A percentile compares a stretch with the other conserved stretches of the same genome.
Conservation (phyloP, 179 eudicot genomes). For the Sideroxylon spinosum region DNA sequence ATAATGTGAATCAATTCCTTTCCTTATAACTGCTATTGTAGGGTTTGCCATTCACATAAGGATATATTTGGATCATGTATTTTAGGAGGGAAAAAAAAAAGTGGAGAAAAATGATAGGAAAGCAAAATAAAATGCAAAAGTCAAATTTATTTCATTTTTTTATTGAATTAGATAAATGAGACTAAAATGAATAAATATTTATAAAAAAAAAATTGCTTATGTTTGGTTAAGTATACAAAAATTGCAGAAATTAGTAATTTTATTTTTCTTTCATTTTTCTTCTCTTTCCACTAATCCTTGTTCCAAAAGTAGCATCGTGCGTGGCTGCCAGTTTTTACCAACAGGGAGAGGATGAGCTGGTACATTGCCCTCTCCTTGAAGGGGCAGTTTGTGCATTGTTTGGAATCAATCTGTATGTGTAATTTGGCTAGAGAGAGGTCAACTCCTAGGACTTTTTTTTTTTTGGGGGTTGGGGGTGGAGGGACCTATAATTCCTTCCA, state of each 20-base stretch:
- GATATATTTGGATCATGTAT: no score
- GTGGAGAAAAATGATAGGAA: no score
- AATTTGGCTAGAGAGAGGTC: background rate
- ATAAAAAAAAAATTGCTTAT: no score
- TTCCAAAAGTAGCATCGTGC: no score
- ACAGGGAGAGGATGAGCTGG: background rate
- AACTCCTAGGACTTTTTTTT: background rate
- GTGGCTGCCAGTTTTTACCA: background rate
- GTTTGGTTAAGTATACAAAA: no score
- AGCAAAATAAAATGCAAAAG: no score
- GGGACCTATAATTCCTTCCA: background rate
- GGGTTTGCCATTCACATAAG: background rate
- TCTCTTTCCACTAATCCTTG: no score
- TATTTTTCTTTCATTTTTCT: background rate
- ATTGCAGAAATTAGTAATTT: background rate
- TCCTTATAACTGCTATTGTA: background rate
- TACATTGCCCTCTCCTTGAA: background rate
- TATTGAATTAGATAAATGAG: no score
- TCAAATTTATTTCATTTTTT: no score
- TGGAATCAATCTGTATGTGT: background rate
- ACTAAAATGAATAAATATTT: no score
- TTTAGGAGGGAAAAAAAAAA: no score
- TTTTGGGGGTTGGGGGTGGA: background rate
- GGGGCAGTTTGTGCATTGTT: background rate
- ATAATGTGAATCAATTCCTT: background rate